Evolutionary conservation across 2,329 filamentous ascomycete genomes (phyloP), one percentile per base, ranked within the genome.

Genomic region (Nemania abortiva): DNA sequence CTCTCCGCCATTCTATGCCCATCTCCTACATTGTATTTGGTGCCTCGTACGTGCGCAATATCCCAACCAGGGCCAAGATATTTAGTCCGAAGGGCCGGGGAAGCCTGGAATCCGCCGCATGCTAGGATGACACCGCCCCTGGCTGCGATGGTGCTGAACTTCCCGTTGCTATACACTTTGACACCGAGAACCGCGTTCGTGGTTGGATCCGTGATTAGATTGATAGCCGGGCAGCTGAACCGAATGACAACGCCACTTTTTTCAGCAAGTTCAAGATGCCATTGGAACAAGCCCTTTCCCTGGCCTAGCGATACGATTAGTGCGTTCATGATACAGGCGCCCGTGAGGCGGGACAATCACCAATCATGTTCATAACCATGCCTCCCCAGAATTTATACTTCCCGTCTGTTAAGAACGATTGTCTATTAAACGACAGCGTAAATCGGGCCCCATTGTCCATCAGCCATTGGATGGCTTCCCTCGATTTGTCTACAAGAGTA

Each of bases 371-470:
- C 39, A 91, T 78, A n/a, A 82, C 83, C 75, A 92, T 78, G 0
- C 90, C 90, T 11, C 90, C 90, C 89, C 89, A 92, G 76, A 92
- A 92, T 74, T 88, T 89, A 74, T 84, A 84, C 34, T 85, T 81
- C 0, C 87, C 88, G 59, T 87, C 81, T n/a, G 91, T 84, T 65
- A 89, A 82, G 75, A 90, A 92, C 0, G 90, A 88, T 74, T 92
- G 90, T 2, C 90, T 82, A 67, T 91, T 88, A 77, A 91, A 91
- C 1, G 84, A 87, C 2, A 92, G 79, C 74, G 88, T 84, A 73
- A 89, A 91, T 1, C 83, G 80, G 2, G 90, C 79, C 0, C 89
- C 89, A 49, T 87, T 82, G 55, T 76, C 70, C 1, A 82, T 82
- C 1, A 91, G 80, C 89, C 89, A 90, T 72, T 86, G 84, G 7